These are phyloP conservation scores for Rhizophagus sp. DNA, from an alignment of 192 early-diverging fungal genomes.

Conservation along the genomic window DNA sequence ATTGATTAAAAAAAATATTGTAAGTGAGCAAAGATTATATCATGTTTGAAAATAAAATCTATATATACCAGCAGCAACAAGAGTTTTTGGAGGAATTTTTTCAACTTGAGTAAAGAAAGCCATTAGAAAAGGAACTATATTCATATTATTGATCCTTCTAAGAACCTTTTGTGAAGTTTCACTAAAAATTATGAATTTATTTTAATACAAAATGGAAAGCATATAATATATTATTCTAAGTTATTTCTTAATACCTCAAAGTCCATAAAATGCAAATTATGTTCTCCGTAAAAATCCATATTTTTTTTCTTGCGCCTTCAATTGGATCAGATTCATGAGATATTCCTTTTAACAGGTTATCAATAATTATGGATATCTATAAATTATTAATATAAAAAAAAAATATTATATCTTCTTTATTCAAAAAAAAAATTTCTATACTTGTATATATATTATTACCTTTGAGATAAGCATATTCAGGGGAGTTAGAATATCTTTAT, in stretches of 20 bases:
- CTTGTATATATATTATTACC: slow-evolving; percentile 32
- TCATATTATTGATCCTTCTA: slow-evolving; percentile 64
- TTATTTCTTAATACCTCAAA: slow-evolving; percentile 37
- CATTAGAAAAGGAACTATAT: slow-evolving; percentile 64
- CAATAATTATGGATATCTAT: slow-evolving; percentile 37
- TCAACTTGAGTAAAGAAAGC: slow-evolving; percentile 62
- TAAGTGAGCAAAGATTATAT: neutral
- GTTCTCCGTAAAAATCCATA: slow-evolving; percentile 63
- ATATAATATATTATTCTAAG: neutral
- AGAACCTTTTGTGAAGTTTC: slow-evolving; percentile 73
- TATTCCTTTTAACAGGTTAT: slow-evolving; percentile 36
- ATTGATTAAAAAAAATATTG: slow-evolving; percentile 20
- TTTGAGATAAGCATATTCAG: slow-evolving; percentile 48
- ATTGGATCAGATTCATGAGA: slow-evolving; percentile 36
- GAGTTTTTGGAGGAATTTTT: slow-evolving; percentile 49
- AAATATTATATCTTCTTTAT: neutral
- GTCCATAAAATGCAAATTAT: slow-evolving; percentile 58
- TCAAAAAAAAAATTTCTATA: too few relatives aligned
- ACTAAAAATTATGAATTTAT: slow-evolving; percentile 34
- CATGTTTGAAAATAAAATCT: neutral
- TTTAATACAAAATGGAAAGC: neutral
- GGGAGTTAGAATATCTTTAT: slow-evolving; percentile 56
- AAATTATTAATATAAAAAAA: neutral
- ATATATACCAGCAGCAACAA: slow-evolving; percentile 52
- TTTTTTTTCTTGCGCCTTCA: slow-evolving; percentile 42